Conservation (phyloP, 2,329 filamentous ascomycete genomes). For the Pseudonectria foliicola region DNA sequence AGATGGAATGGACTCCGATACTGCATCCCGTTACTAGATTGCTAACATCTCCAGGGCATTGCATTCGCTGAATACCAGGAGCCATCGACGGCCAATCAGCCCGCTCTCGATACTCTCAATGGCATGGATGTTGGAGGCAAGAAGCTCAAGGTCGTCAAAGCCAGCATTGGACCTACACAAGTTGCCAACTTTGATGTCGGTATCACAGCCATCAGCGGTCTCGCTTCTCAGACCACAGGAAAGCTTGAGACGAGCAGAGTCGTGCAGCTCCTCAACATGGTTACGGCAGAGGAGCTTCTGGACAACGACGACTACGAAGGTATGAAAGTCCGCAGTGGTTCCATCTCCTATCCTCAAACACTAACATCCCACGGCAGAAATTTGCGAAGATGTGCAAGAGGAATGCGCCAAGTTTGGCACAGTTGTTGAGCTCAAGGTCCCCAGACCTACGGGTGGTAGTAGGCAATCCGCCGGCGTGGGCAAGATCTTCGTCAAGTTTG, state of each 20-base stretch:
- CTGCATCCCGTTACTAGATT: neutral
- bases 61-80: slow-evolving; percentile 95
- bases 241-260: slow-evolving; percentile 78
- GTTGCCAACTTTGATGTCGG: slow-evolving; percentile 88
- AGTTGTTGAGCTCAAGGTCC: slow-evolving; percentile 85
- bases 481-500: slow-evolving; percentile 97
- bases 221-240: slow-evolving; percentile 78
- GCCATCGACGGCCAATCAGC: slow-evolving; percentile 60
- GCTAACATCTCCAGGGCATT: slow-evolving; percentile 60
- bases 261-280: slow-evolving; percentile 94
- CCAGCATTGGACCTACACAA: slow-evolving; percentile 91
- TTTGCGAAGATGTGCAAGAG: slow-evolving; percentile 86
- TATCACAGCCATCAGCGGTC: slow-evolving; percentile 95
- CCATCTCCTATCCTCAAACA: neutral
- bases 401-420: slow-evolving; percentile 89
- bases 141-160: slow-evolving; percentile 76
- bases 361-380: slow-evolving; percentile 59
- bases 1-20: slow-evolving; percentile 25
- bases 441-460: slow-evolving; percentile 74
- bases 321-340: slow-evolving; percentile 31
- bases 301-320: slow-evolving; percentile 94
- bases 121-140: slow-evolving; percentile 89
- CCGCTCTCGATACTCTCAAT: slow-evolving; percentile 85
- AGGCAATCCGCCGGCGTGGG: slow-evolving; percentile 84
- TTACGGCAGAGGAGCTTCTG: slow-evolving; percentile 88